These are phyloP conservation scores for Odontarrhena argentea DNA, from an alignment of 345 rosid genomes.

Conservation along the genomic window DNA sequence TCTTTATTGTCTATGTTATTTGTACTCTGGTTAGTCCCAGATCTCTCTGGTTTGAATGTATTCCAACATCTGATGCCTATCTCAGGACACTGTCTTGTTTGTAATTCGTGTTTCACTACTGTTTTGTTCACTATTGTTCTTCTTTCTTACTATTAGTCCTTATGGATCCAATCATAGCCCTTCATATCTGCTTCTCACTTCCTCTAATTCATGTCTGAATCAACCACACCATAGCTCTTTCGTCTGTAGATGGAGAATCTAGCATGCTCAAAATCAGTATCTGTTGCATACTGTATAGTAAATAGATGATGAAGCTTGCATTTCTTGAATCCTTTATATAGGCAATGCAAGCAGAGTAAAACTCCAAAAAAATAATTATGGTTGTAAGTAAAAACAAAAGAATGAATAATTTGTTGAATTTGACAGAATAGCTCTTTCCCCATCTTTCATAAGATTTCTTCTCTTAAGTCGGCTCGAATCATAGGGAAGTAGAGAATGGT, in stretches of 20 bases:
- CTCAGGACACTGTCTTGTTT: constrained; percentile 14
- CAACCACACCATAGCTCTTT: constrained; percentile 9
- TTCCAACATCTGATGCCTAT: constrained; percentile 21
- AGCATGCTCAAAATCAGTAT: constrained; percentile 1
- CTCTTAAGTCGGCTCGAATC: constrained; percentile 16
- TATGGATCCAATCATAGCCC: constrained; percentile 7
- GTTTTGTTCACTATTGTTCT: constrained; percentile 9
- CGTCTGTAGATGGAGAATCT: background rate
- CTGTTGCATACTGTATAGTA: background rate
- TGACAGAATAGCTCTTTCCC: constrained; percentile 36
- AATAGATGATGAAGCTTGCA: constrained; percentile 26
- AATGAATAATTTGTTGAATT: constrained; percentile 39
- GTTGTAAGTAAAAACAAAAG: constrained; percentile 5
- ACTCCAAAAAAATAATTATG: constrained; percentile 19
- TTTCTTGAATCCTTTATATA: constrained; percentile 26
- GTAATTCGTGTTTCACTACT: constrained; percentile 19
- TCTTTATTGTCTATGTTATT: constrained; percentile 28
- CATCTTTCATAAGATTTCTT: constrained; percentile 28
- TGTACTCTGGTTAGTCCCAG: constrained; percentile 29
- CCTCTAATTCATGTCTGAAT: constrained; percentile 1
- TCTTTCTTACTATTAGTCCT: background rate
- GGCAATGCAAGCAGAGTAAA: constrained; percentile 22
- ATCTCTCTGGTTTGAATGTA: constrained; percentile 30
- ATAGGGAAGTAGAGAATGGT: constrained; percentile 26
- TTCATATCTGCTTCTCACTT: constrained; percentile 2